These are phyloP conservation scores for Globisporangium alternatum DNA, from an alignment of 352 stramenopile genomes.

Conservation along the genomic window DNA sequence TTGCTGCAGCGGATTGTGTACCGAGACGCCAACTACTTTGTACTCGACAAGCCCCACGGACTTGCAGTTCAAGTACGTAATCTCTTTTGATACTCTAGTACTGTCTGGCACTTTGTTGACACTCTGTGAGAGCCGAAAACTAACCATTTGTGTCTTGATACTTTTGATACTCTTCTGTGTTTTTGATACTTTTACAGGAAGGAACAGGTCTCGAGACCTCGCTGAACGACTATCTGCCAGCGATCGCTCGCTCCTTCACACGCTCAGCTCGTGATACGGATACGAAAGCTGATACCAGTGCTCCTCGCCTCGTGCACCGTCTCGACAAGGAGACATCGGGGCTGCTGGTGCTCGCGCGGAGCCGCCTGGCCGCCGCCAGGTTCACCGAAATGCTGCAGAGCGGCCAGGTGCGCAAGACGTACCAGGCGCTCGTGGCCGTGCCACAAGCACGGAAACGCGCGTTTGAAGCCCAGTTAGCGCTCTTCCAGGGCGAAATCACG, in stretches of 20 bases:
- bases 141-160: not conserved
- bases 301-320: conserved; percentile 57
- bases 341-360: conserved; percentile 60
- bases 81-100: not conserved
- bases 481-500: conserved; percentile 25
- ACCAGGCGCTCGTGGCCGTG: conserved; percentile 42
- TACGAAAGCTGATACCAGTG: conserved; percentile 7
- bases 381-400: conserved; percentile 47
- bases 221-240: conserved; percentile 43
- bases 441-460: conserved; percentile 15
- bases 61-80: conserved; percentile 48
- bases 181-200: conserved; percentile 23
- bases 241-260: conserved; percentile 27
- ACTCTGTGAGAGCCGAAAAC: too few relatives aligned
- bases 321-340: conserved; percentile 74
- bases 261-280: not conserved
- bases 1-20: conserved; percentile 43
- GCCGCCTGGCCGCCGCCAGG: conserved; percentile 55
- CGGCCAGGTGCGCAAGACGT: conserved; percentile 53
- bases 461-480: conserved; percentile 19
- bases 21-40: conserved; percentile 51
- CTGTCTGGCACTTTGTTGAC: not conserved
- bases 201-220: conserved; percentile 41
- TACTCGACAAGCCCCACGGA: conserved; percentile 69
- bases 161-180: not conserved